These are phyloP conservation scores for Tuber indicum DNA, from an alignment of 495 filamentous ascomycete genomes.

Conservation along the genomic window DNA sequence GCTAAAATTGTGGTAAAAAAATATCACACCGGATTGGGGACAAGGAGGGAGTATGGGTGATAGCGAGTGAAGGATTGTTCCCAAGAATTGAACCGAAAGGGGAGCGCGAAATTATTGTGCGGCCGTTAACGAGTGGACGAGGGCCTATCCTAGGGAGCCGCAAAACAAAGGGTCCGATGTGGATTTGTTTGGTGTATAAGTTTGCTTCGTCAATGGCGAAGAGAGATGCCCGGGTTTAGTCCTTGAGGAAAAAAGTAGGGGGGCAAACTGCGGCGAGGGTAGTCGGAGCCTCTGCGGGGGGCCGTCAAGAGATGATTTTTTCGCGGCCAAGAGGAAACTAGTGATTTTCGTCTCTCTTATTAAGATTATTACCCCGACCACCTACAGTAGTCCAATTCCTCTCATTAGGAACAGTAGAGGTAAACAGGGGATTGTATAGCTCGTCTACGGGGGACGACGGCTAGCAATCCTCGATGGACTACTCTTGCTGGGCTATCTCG, in stretches of 20 bases:
- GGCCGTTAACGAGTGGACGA: background rate
- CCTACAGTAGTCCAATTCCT: background rate
- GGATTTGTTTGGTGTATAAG: background rate
- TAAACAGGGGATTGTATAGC: constrained; percentile 1
- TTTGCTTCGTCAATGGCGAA: background rate
- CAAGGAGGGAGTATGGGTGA: background rate
- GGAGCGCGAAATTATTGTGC: background rate
- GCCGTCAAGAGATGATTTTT: background rate
- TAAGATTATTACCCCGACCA: background rate
- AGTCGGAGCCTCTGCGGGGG: background rate
- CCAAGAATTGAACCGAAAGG: background rate
- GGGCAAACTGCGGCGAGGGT: background rate
- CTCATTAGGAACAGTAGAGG: background rate
- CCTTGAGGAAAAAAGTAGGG: background rate
- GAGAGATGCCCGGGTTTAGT: background rate
- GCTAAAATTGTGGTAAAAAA: background rate
- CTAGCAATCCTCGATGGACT: constrained; percentile 4
- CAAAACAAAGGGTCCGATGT: background rate
- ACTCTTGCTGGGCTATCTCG: constrained; percentile 11
- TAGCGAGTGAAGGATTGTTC: background rate
- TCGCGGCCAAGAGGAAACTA: background rate
- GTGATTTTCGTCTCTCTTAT: background rate
- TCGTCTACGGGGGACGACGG: background rate
- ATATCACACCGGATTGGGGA: background rate
- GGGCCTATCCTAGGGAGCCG: background rate